Base-by-base conservation (phyloP, 73 alveolate species). In the Paramecium biaurelia region DNA sequence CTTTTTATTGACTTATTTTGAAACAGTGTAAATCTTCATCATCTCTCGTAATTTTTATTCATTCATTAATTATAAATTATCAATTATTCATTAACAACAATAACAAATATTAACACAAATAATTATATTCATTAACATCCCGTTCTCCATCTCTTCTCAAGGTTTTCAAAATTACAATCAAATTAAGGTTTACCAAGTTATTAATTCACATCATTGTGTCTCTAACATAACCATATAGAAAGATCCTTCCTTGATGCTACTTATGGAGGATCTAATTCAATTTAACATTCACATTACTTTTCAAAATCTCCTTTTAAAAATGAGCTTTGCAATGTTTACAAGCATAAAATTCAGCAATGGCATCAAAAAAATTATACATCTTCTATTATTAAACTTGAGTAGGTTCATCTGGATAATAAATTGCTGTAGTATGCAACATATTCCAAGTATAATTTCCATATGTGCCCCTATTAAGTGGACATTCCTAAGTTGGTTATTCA, bases 81-180 rank as follows among this genome's bases (percentile, higher is more conserved):
- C n/a, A n/a, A n/a, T n/a, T n/a, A n/a, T 49, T 49, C 18, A 49
- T 49, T 49, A 49, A 11, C 15, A 49, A 49, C 1, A 49, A 11
- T 49, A n/a, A 49, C 26, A 49, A 49, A n/a, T n/a, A n/a, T n/a
- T n/a, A 53, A 53, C 68, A 53, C 68, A 53, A n/a, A 20, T 63
- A 63, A 72, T 28, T 72, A 43, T 37, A 79, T 41, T 79, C 90
- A 79, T 24, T 79, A 20, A 43, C 90, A 79, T 41, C 94, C 94
- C 23, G 89, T 89, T 41, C 94, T 76, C 94, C 94, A 89, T 70
- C 94, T 67, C 53, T 72, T 43, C 42, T 89, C 94, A 11, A 89
- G 37, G 56, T 89, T 68, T 8, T 70, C 84, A 89, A 89, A 89
- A n/a, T 41, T 38, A n/a, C 94, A 89, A 53, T 89, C 92, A 45